These are phyloP conservation scores for Silene vulgaris DNA, from an alignment of 179 eudicot species.

Conservation along the genomic window DNA sequence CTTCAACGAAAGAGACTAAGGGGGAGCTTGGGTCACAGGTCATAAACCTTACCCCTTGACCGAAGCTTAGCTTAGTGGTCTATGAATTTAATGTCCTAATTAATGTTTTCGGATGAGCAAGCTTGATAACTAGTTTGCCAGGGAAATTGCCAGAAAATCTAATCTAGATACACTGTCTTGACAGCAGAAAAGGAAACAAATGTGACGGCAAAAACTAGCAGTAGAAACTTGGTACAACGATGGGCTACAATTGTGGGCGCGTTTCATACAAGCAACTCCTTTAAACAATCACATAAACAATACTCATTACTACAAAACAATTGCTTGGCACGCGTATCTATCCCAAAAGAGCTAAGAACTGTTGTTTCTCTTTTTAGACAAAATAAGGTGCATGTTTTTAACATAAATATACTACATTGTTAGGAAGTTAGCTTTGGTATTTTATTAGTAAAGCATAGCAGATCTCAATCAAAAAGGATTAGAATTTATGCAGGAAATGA, in stretches of 20 bases:
- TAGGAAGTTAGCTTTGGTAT: constrained; percentile 20
- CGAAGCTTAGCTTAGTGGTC: background rate
- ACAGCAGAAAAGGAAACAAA: constrained; percentile 15
- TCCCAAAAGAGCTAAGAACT: constrained; percentile 29
- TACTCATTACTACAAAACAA: constrained; percentile 28
- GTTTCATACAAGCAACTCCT: constrained; percentile 13
- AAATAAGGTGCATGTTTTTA: constrained; percentile 26
- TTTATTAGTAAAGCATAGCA: constrained; percentile 20
- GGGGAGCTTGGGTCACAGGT: background rate
- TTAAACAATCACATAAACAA: constrained; percentile 20
- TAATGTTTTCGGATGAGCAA: constrained; percentile 10
- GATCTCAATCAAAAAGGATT: constrained; percentile 32
- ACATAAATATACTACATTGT: constrained; percentile 7
- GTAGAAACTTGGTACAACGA: constrained; percentile 6
- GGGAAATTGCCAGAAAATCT: constrained; percentile 1
- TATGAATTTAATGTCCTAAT: background rate
- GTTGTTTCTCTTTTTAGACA: constrained; percentile 21
- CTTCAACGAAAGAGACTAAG: background rate
- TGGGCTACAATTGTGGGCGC: constrained; percentile 16
- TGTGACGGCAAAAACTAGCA: constrained; percentile 11
- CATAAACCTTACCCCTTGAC: background rate
- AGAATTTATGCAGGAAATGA: constrained; percentile 40
- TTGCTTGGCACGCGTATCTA: constrained; percentile 32
- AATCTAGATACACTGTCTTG: background rate
- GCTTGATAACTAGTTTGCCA: background rate